Evolutionary conservation across 352 stramenopile genomes (phyloP), one percentile per base, ranked within the genome.

Genomic region (Globisporangium paroecandrum): DNA sequence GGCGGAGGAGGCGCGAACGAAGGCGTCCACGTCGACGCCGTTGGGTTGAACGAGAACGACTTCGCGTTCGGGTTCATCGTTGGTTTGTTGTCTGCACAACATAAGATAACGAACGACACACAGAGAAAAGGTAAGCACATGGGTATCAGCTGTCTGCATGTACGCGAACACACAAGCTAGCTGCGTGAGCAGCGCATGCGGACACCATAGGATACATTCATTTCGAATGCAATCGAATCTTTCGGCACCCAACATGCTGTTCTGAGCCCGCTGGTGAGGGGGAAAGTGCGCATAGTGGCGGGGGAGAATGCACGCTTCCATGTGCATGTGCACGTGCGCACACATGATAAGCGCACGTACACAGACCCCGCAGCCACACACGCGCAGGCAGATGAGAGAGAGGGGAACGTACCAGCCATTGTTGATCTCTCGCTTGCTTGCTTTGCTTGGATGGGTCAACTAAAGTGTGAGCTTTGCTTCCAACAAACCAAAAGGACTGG

Each of bases 1-100:
- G 81, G 78, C 20, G 85, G 82, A 36, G 85, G 82, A 32, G 77
- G 70, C 38, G 77, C 74, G 41, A 68, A 69, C 27, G 70, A 70
- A 38, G 85, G 86, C 72, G 84, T 70, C 83, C 83, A 94, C 10
- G 84, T 76, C 22, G 75, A 76, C 12, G 86, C 86, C 32, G 71
- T 65, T 13, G 83, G 83, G 72, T 94, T 94, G 75, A 94, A 94
- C 53, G 84, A 84, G 77, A 94, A 94, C 61, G 82, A 59, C 71
- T 86, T 88, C 47, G 86, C 86, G 32, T 69, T 65, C 22, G 82
- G 75, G 71, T 86, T 93, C 53, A 94, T 70, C 62, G 65, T 41
- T n/a, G 58, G 54, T 49, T 87, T 87, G 72, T 92, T 92, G 63
- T 82, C 78, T 89, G 56, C 18, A 46, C 18, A 59, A n/a, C 13